A percentile compares a stretch with the other conserved stretches of the same genome.
Evolutionary conservation across 495 filamentous ascomycete genomes (phyloP).

Genomic region (Penicillium paradoxum): DNA sequence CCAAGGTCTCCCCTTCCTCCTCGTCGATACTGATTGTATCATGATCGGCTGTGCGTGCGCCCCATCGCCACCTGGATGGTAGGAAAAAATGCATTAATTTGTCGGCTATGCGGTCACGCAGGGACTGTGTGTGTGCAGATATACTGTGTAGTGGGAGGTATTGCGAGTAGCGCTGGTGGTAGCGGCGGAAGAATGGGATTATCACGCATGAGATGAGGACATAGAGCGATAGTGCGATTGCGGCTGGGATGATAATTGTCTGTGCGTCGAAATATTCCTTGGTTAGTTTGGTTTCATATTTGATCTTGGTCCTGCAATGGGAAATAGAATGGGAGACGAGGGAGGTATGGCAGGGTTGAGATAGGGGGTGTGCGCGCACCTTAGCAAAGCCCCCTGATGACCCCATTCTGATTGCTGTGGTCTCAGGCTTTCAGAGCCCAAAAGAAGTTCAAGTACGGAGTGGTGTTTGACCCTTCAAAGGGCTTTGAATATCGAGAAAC

Average conservation of each 20-base stretch:
- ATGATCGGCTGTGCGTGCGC: conserved; percentile 44
- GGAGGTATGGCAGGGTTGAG: not conserved
- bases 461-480: not conserved
- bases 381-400: conserved; percentile 32
- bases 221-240: conserved; percentile 73
- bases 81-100: conserved; percentile 50
- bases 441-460: not conserved
- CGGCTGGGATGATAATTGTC: conserved; percentile 73
- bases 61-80: conserved; percentile 50
- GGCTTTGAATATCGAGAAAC: not conserved
- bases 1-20: conserved; percentile 61
- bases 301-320: not conserved
- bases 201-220: conserved; percentile 63
- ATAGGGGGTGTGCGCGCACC: conserved; percentile 14
- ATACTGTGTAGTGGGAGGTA: conserved; percentile 65
- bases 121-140: conserved; percentile 53
- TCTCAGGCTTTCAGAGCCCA: not conserved
- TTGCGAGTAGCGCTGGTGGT: conserved; percentile 66
- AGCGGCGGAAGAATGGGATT: conserved; percentile 69
- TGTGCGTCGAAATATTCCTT: conserved; percentile 28
- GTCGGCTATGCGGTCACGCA: conserved; percentile 58
- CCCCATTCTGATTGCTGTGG: conserved; percentile 17
- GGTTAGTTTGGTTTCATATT: not conserved
- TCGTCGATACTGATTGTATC: conserved; percentile 63
- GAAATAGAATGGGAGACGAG: not conserved